phyloP scores from a whole-genome alignment of 139 green algal species.

The Deuterostichococcus epilithicus region DNA sequence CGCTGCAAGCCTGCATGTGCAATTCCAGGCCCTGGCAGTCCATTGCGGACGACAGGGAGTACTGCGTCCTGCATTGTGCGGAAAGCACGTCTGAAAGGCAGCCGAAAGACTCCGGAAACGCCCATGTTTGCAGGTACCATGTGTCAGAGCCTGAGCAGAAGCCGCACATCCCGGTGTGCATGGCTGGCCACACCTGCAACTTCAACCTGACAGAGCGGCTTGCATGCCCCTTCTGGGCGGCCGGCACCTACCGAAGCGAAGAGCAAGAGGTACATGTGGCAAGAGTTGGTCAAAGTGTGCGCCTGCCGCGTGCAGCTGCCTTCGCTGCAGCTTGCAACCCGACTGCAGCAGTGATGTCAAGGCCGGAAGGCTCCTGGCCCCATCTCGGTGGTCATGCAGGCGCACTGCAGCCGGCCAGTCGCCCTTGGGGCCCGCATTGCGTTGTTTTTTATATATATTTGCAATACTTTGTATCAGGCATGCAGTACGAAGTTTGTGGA shows the following conservation, averaged over 20 bases:
- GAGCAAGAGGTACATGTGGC: background rate
- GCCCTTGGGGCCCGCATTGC: background rate
- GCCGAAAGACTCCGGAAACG: too few relatives aligned
- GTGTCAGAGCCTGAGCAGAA: background rate
- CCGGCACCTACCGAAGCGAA: background rate
- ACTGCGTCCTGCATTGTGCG: too few relatives aligned
- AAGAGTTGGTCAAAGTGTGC: too few relatives aligned
- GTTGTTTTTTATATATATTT: background rate
- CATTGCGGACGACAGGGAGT: too few relatives aligned
- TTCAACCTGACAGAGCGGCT: background rate
- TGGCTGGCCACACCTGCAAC: background rate
- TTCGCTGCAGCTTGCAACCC: background rate
- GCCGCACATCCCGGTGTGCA: background rate
- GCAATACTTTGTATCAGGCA: background rate
- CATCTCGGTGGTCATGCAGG: too few relatives aligned
- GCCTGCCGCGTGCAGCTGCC: too few relatives aligned
- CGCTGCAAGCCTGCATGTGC: too few relatives aligned
- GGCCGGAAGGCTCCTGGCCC: too few relatives aligned
- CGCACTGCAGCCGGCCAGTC: too few relatives aligned
- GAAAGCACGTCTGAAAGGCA: too few relatives aligned
- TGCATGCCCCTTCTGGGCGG: background rate
- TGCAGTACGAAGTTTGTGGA: background rate
- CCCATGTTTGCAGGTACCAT: background rate
- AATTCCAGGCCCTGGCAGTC: too few relatives aligned
- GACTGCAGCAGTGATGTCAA: background rate